Evolutionary conservation across 1,284 basidiomycete species (phyloP), one percentile per base, ranked within the genome.

Genomic region (Paramarasmius palmivorus): DNA sequence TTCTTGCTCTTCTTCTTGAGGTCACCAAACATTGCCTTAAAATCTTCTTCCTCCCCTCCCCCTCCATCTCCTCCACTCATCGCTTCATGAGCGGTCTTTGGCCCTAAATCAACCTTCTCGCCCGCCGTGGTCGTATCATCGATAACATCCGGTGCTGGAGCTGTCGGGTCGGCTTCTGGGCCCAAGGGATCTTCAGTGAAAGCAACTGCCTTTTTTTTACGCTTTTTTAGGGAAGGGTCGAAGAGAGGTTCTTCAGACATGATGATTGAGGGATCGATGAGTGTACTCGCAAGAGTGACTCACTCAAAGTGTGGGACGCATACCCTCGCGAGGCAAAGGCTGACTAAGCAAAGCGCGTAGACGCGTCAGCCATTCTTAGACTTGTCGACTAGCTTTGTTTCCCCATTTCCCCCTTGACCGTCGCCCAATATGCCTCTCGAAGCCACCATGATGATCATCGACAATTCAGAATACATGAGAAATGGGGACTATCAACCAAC

Each of bases 391-490:
- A 20, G 9, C 41, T 37, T 26, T 20, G 20, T 14, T 20, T 36
- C 36, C 14, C 20, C 20, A 14, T 35, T 40, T 32, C n/a, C n/a
- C 49, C 15, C 40, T 49, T 49, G 22, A 41, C 23, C 40, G 40
- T 41, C 19, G 48, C 56, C 60, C 79, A 87, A 69, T 57, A 95
- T 95, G 93, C 91, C 92, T 60, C 82, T 95, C 68, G 93, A 96
- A 84, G 93, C 93, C 49, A 94, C 92, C 35, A 92, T 95, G 83
- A 86, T 95, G 73, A 82, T 95, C 38, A 85, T 95, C 60, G 93
- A 95, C 79, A 95, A 95, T 69, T 95, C 93, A 3, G 93, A 95
- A 72, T 95, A 90, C 74, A 95, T 95, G 92, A 83, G 92, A 62
- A 98, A 98, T 73, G 95, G 95, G 40, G 95, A 98, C 75, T 98